These are phyloP conservation scores for Bruguiera hainesii DNA, from an alignment of 441 rosid species.

Conservation along the genomic window DNA sequence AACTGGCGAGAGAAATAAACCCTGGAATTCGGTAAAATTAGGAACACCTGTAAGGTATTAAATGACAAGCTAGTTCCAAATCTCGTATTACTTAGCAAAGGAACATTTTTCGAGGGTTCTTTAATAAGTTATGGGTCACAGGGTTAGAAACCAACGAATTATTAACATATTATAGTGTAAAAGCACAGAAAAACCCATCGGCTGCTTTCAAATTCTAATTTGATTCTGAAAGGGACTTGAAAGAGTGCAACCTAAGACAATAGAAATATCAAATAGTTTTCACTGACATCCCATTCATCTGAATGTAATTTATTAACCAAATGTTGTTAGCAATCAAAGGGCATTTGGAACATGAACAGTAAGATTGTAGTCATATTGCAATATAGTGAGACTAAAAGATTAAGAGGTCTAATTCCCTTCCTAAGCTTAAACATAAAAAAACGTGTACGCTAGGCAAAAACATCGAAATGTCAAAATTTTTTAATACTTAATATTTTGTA, in stretches of 20 bases:
- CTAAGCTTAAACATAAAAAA: no score
- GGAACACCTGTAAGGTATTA: constrained; percentile 21
- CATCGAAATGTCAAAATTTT: no score
- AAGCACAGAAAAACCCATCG: constrained; percentile 28
- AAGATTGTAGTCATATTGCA: no score
- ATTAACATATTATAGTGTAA: constrained; percentile 6
- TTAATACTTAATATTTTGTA: no score
- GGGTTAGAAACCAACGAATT: background rate
- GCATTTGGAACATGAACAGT: no score
- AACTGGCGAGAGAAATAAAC: constrained; percentile 18
- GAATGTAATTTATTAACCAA: constrained; percentile 3
- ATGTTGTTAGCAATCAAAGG: constrained; percentile 5
- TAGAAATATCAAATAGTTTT: constrained; percentile 6
- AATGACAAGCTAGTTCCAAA: constrained; percentile 15
- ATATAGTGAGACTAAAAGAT: no score
- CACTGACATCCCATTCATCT: constrained; percentile 12
- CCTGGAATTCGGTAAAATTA: constrained; percentile 44
- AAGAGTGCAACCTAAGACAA: constrained; percentile 10
- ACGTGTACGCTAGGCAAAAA: no score
- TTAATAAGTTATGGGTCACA: constrained; percentile 15
- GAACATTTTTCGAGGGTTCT: constrained; percentile 1
- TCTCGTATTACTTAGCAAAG: constrained; percentile 14
- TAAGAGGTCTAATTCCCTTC: no score
- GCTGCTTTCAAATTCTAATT: constrained; percentile 14
- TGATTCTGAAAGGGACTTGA: background rate